phyloP scores from a whole-genome alignment of 768 basidiomycete genomes.

The Kwoniella bestiolae region DNA sequence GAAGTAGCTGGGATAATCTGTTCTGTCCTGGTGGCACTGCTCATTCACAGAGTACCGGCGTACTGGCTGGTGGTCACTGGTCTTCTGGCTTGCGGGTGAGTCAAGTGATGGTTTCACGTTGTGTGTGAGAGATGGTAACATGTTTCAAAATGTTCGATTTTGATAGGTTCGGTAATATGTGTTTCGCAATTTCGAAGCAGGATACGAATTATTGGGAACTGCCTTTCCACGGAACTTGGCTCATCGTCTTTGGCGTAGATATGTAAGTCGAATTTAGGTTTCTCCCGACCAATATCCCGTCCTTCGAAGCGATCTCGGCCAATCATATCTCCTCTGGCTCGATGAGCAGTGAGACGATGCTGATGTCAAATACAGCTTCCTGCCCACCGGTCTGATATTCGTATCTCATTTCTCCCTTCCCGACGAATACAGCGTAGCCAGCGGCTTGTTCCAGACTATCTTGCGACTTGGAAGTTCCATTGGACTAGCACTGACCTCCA shows the following conservation, averaged over 20 bases:
- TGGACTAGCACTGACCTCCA: constrained; percentile 46
- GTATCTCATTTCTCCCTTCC: constrained; percentile 39
- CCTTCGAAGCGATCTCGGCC: no score
- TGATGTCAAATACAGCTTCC: constrained; percentile 28
- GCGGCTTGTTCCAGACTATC: constrained; percentile 49
- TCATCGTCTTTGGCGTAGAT: constrained; percentile 45
- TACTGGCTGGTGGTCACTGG: constrained; percentile 51
- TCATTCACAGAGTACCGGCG: constrained; percentile 45
- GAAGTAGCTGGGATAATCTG: constrained; percentile 39
- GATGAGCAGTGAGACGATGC: not conserved
- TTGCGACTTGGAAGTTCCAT: constrained; percentile 47
- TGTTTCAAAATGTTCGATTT: no score
- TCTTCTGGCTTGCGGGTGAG: constrained; percentile 51
- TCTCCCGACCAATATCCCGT: no score
- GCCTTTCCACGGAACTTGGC: constrained; percentile 30
- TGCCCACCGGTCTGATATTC: constrained; percentile 48
- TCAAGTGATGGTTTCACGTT: not conserved
- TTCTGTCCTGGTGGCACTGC: constrained; percentile 43
- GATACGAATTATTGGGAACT: constrained; percentile 44
- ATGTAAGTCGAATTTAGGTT: constrained; percentile 41
- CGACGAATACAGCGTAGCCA: constrained; percentile 46
- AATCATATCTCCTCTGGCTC: no score
- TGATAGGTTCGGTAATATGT: constrained; percentile 40
- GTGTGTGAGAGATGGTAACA: no score
- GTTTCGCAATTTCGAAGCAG: constrained; percentile 35